Evolutionary conservation across 2,329 filamentous ascomycete species (phyloP), one percentile per base, ranked within the genome.

Genomic region (Cladosporium sp.): DNA sequence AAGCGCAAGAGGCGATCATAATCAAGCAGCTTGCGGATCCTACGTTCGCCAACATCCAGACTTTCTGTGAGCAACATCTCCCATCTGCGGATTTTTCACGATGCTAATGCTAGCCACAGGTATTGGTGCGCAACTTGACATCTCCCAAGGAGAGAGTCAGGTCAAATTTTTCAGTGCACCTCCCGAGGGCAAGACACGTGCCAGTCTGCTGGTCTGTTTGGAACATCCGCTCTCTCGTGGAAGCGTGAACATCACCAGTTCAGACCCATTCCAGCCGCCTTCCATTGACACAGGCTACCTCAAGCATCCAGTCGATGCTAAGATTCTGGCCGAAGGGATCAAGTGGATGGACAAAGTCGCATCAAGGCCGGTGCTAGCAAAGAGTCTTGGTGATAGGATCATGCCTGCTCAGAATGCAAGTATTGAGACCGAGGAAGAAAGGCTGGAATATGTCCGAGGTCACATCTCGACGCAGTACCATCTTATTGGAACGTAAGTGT

Each of bases 281-380:
- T 17, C 45, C n/a, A 64, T 70, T 47, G 59, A 68, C 44, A 64
- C 65, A 2, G 59, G 60, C 5, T 66, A 68, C 47, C 58, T 65
- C 25, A 73, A 68, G 19, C 75, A 78, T 19, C 80, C 81, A 9
- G 68, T 79, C 3, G 78, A 81, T 61, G 73, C 86, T 51, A 60
- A 64, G 47, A 47, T 67, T 9, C 62, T 68, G 24, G 48, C 58
- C 10, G 56, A 65, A 49, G 67, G 65, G 3, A 63, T 72, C 53
- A 65, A 67, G 39, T 70, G 81, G 57, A 65, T 77, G 36, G 70
- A 77, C 2, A 67, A 74, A 28, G 77, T 83, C 68, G 72, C 73
- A 4, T 66, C 74, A 7, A 74, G 72, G 4, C 71, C 76, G 0
- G 68, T 70, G 0, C 77, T 82, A 36, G 71, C 71, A 0, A 66